Base-by-base conservation (phyloP, 352 stramenopile species). In the Pythium apleroticum region DNA sequence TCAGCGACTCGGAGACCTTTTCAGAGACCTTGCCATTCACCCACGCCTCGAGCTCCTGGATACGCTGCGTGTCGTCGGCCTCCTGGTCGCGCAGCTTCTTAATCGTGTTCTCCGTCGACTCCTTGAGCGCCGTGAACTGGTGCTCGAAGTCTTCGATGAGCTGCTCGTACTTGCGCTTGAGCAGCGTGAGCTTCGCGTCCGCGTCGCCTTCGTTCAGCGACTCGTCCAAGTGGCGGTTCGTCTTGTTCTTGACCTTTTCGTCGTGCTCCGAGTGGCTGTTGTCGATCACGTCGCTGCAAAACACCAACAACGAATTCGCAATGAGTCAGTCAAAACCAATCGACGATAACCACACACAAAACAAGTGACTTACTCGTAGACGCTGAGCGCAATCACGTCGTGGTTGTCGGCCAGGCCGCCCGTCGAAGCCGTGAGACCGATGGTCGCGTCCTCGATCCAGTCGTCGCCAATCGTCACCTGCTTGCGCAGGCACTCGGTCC, bases 141-240 rank as follows among this genome's bases (percentile, higher is more conserved):
- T 93, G 87, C 63, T 95, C 86, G 60, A 95, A 95, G 31, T 95
- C 84, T 63, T 95, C 86, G 7, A 93, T 67, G 54, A 95, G 69
- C 68, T 89, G 83, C 71, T 76, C 62, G 71, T 93, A 95, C 72
- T 89, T 90, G 56, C 76, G 79, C 70, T 91, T 90, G 25, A 95
- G 68, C 35, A 86, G 39, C 27, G 79, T 78, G 45, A 93, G 66
- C 63, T 88, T 89, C 52, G 78, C 74, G 12, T 86, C 79, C 15
- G 79, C 79, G 65, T 78, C 81, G 25, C 78, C 83, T n/a, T 70
- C 70, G 53, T 63, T 82, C 56, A 90, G 52, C 11, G 67, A 65
- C 25, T 67, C 71, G 59, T 90, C 79, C 19, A 90, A 63, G 37
- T 84, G 68, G 48, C 74, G 81, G 24, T 78, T 68, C 35, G 76